Conservation (phyloP, 495 filamentous ascomycete species). For the Penicilliopsis zonata region DNA sequence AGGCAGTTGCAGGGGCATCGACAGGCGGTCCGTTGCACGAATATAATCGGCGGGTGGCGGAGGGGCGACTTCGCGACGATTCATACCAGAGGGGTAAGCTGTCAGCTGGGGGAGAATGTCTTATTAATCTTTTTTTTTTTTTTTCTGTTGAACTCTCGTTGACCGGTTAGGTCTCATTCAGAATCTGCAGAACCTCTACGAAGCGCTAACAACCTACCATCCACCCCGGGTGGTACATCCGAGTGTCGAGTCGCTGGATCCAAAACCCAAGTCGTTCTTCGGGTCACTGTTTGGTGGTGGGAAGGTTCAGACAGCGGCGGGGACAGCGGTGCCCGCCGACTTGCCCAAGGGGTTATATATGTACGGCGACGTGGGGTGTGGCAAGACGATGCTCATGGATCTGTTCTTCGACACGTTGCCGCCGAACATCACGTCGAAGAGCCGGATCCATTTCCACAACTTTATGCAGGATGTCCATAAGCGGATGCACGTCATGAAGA, state of each 20-base stretch:
- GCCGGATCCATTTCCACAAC: constrained; percentile 96
- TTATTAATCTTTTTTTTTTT: too few relatives aligned
- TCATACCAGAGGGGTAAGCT: constrained; percentile 73
- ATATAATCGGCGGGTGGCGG: constrained; percentile 68
- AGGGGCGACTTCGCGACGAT: constrained; percentile 68
- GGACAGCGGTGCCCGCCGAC: constrained; percentile 51
- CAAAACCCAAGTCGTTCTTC: constrained; percentile 48
- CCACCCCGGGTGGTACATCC: constrained; percentile 67
- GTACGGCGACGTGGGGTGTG: constrained; percentile 93
- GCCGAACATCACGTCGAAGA: constrained; percentile 66
- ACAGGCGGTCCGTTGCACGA: constrained; percentile 65
- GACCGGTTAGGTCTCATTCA: constrained; percentile 85
- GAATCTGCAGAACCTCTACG: constrained; percentile 76
- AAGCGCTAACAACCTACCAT: constrained; percentile 63
- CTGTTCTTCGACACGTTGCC: constrained; percentile 94
- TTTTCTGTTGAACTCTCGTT: too few relatives aligned
- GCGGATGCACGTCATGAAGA: constrained; percentile 79
- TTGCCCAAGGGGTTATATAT: constrained; percentile 87
- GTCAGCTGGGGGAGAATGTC: background rate
- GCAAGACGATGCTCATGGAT: constrained; percentile 99
- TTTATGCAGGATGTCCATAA: constrained; percentile 99
- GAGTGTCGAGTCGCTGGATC: constrained; percentile 56
- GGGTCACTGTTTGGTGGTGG: constrained; percentile 53
- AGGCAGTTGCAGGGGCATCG: constrained; percentile 7
- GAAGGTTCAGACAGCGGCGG: constrained; percentile 18